Evolutionary conservation across 371 early-diverging fungal genomes (phyloP).

Genomic region (Mucor indicus): DNA sequence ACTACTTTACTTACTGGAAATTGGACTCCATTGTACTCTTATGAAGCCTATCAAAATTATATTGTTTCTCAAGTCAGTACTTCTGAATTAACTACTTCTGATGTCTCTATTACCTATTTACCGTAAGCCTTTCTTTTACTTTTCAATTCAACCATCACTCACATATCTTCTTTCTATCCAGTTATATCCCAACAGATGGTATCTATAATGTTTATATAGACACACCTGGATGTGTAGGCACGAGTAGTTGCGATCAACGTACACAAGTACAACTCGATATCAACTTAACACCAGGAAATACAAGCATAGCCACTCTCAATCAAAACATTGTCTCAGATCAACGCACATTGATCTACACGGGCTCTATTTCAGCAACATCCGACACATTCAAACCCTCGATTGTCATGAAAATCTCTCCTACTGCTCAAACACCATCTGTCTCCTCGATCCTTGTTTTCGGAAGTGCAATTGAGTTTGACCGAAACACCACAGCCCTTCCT

Average conservation of each 20-base stretch:
- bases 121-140: slow-evolving; percentile 30
- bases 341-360: slow-evolving; percentile 47
- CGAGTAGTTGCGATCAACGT: slow-evolving; percentile 53
- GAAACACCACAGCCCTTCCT: slow-evolving; percentile 29
- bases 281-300: slow-evolving; percentile 36
- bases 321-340: slow-evolving; percentile 43
- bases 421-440: slow-evolving; percentile 16
- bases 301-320: slow-evolving; percentile 27
- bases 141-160: not conserved
- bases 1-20: slow-evolving; percentile 26
- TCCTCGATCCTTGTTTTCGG: slow-evolving; percentile 24
- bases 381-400: slow-evolving; percentile 30
- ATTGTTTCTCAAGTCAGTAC: slow-evolving; percentile 33
- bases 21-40: slow-evolving; percentile 33
- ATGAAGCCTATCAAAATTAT: slow-evolving; percentile 41
- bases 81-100: slow-evolving; percentile 24
- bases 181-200: slow-evolving; percentile 58
- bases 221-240: slow-evolving; percentile 68
- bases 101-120: slow-evolving; percentile 46
- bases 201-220: slow-evolving; percentile 60
- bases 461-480: slow-evolving; percentile 29
- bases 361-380: slow-evolving; percentile 38
- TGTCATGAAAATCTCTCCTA: slow-evolving; percentile 12
- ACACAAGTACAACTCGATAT: slow-evolving; percentile 46
- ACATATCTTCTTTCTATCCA: slow-evolving; percentile 2